Evolutionary conservation across 768 basidiomycete species (phyloP).

Genomic region (Macrolepiota dolichaula): DNA sequence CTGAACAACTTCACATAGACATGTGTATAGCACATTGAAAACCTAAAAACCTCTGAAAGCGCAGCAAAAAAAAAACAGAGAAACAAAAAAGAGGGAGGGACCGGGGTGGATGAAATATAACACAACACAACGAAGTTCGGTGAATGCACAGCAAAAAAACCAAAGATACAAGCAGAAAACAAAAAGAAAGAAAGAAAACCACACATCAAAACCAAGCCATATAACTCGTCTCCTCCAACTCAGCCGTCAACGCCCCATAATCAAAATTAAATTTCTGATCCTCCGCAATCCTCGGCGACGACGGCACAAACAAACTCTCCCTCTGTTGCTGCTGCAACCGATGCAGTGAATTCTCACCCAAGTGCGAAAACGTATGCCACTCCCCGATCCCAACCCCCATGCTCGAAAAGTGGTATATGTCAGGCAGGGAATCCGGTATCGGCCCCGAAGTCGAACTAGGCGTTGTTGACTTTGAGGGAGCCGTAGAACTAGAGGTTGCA

Average conservation of each 20-base stretch:
- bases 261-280: constrained; percentile 60
- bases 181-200: neutral
- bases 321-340: constrained; percentile 17
- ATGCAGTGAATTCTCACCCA: too few species aligned
- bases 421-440: constrained; percentile 32
- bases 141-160: too few species aligned
- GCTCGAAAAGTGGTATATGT: constrained; percentile 44
- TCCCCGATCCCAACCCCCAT: constrained; percentile 40
- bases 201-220: constrained; percentile 62
- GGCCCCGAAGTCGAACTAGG: constrained; percentile 1
- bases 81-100: too few species aligned
- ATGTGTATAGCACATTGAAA: too few species aligned
- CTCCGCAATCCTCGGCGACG: constrained; percentile 47
- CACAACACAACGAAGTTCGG: too few species aligned
- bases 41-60: too few species aligned
- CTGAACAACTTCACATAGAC: too few species aligned
- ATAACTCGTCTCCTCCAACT: constrained; percentile 58
- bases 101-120: too few species aligned
- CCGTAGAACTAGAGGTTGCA: neutral
- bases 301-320: constrained; percentile 42
- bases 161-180: neutral
- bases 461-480: constrained; percentile 2
- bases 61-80: too few species aligned
- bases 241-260: constrained; percentile 52
- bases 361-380: constrained; percentile 29